A percentile compares a stretch with the other conserved stretches of the same genome.
These are phyloP conservation scores for Citrus mangshanensis DNA, from an alignment of 345 rosid genomes.

Conservation along the genomic window DNA sequence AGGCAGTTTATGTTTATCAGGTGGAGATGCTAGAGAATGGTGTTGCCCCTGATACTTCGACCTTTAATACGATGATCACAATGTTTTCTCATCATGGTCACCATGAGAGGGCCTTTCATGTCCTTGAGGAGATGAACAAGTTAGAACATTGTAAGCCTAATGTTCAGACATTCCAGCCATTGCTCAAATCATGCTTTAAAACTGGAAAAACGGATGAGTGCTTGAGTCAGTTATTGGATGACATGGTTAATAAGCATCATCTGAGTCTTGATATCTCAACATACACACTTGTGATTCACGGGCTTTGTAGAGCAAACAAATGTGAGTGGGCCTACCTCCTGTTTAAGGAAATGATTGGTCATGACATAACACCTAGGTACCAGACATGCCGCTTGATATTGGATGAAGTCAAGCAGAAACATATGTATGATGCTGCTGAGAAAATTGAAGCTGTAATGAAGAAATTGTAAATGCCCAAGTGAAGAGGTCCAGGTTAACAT, in stretches of 20 bases:
- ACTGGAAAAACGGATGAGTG: slow-evolving; percentile 47
- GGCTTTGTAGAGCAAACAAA: slow-evolving; percentile 60
- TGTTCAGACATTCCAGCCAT: slow-evolving; percentile 62
- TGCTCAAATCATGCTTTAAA: slow-evolving; percentile 68
- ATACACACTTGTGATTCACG: slow-evolving; percentile 74
- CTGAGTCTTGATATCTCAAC: slow-evolving; percentile 74
- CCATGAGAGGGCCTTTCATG: slow-evolving; percentile 42
- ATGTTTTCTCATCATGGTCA: slow-evolving; percentile 59
- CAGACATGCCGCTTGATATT: slow-evolving; percentile 61
- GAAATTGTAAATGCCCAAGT: slow-evolving; percentile 32
- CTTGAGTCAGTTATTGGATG: slow-evolving; percentile 55
- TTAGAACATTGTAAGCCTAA: slow-evolving; percentile 53
- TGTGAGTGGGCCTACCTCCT: slow-evolving; percentile 66
- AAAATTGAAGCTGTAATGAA: slow-evolving; percentile 59
- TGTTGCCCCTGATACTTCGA: slow-evolving; percentile 47
- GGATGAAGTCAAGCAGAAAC: slow-evolving; percentile 55
- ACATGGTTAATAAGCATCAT: slow-evolving; percentile 70
- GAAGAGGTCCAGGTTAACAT: background rate
- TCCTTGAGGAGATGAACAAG: slow-evolving; percentile 56
- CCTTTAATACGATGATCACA: slow-evolving; percentile 77
- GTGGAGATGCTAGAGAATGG: slow-evolving; percentile 53
- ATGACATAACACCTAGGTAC: slow-evolving; percentile 61
- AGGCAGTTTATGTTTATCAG: slow-evolving; percentile 54
- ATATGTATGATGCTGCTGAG: slow-evolving; percentile 50
- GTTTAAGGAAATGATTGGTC: slow-evolving; percentile 69